Evolutionary conservation across 2,329 filamentous ascomycete species (phyloP), one percentile per base, ranked within the genome.

Genomic region (Fusarium praegraminearum): DNA sequence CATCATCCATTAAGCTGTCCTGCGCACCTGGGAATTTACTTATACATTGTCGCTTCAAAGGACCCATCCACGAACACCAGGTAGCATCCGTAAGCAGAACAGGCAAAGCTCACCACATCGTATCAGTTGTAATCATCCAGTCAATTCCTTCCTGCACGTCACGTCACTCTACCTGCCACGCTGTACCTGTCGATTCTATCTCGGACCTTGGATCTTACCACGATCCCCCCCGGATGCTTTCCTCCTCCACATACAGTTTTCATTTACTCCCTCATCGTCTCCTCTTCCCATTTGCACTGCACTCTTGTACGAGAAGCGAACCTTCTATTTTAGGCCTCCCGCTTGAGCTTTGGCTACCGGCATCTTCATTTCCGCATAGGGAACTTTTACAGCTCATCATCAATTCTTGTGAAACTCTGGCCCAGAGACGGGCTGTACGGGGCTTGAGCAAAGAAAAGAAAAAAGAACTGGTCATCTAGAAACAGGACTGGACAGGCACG

Each of bases 321-420:
- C 36, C 38, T 60, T 53, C 51, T 57, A 64, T 64, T 64, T 64
- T 57, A 24, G 28, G 33, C 38, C 26, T 22, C 44, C 13, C 33
- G 24, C 46, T 36, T 18, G 44, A 36, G 38, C 28, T 53, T 45
- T 58, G 41, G 24, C 53, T 53, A 8, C 36, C 47, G 43, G 26
- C 36, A 18, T 63, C 30, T 46, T 66, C 58, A 65, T 68, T 52
- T 68, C 64, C 65, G 64, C 53, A 59, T 36, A 35, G 47, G 47
- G 55, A 59, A 65, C 38, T 18, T 41, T 67, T 43, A 18, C 52
- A 47, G 47, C 24, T 59, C 26, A 41, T 43, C 54, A 62, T 56
- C 44, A 65, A 68, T 65, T 55, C 38, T 41, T 59, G 49, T 68
- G 65, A 68, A 68, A 68, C 65, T 68, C 45, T 59, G 46, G 46